phyloP scores from a whole-genome alignment of 1,139 yeast genomes.

The Hansenula anomala region DNA sequence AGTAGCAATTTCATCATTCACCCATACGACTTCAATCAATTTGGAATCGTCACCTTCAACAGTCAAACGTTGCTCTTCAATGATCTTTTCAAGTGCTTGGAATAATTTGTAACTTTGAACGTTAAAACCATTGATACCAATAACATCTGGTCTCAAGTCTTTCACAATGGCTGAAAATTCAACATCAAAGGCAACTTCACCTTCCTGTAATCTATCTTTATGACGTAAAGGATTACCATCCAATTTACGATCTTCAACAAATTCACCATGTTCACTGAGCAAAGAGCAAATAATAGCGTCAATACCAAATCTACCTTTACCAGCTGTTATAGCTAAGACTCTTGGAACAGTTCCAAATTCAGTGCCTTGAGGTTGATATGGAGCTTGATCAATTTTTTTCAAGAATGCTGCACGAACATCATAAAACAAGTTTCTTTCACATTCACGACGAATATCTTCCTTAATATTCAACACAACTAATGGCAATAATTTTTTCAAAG shows the following conservation, averaged over 20 bases:
- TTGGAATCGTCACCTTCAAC: slow-evolving; percentile 46
- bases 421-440: slow-evolving; percentile 66
- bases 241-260: slow-evolving; percentile 72
- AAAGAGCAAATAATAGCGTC: slow-evolving; percentile 86
- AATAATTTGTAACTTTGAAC: slow-evolving; percentile 63
- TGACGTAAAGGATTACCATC: slow-evolving; percentile 57
- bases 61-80: slow-evolving; percentile 49
- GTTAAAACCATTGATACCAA: slow-evolving; percentile 86
- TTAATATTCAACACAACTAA: slow-evolving; percentile 73
- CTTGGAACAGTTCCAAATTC: slow-evolving; percentile 81
- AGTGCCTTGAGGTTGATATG: slow-evolving; percentile 75
- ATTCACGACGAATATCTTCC: slow-evolving; percentile 74
- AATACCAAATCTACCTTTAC: slow-evolving; percentile 73
- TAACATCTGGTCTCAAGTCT: slow-evolving; percentile 71
- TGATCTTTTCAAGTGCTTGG: slow-evolving; percentile 53
- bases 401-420: slow-evolving; percentile 68
- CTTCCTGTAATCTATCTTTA: slow-evolving; percentile 35
- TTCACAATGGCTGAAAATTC: slow-evolving; percentile 52
- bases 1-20: slow-evolving; percentile 90
- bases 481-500: slow-evolving; percentile 64
- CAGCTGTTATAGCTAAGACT: slow-evolving; percentile 77
- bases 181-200: slow-evolving; percentile 41
- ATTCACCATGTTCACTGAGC: slow-evolving; percentile 75
- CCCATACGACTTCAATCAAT: slow-evolving; percentile 57
- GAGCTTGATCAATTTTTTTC: slow-evolving; percentile 84